Conservation (phyloP, 495 filamentous ascomycete genomes). For the Hypomontagnella submonticulosa region DNA sequence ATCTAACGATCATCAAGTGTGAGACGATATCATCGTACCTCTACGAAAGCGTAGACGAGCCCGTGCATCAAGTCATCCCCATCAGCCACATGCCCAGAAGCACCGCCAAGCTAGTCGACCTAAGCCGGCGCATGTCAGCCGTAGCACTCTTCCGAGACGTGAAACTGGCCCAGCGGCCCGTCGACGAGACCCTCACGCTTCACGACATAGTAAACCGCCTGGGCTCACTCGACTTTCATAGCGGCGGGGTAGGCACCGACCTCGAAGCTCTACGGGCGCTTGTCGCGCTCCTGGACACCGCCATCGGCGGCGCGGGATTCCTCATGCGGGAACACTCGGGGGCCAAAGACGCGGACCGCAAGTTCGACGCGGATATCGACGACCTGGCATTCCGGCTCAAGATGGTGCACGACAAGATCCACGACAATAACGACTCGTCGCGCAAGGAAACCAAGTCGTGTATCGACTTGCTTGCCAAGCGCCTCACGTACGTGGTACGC, state of each 20-base stretch:
- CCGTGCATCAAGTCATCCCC: slow-evolving; percentile 66
- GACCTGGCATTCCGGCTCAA: slow-evolving; percentile 70
- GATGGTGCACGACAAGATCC: slow-evolving; percentile 73
- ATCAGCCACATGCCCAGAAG: slow-evolving; percentile 68
- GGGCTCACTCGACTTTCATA: slow-evolving; percentile 55
- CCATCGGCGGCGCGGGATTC: slow-evolving; percentile 70
- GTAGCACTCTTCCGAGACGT: slow-evolving; percentile 71
- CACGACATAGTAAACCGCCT: slow-evolving; percentile 63
- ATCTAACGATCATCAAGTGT: slow-evolving; percentile 55
- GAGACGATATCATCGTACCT: slow-evolving; percentile 64
- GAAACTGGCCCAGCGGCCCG: slow-evolving; percentile 55
- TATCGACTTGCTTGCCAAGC: slow-evolving; percentile 75
- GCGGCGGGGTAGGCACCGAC: slow-evolving; percentile 62
- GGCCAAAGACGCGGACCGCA: slow-evolving; percentile 54
- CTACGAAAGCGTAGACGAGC: slow-evolving; percentile 60
- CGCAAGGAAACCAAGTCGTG: slow-evolving; percentile 78
- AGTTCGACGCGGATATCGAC: slow-evolving; percentile 78
- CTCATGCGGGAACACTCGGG: slow-evolving; percentile 28
- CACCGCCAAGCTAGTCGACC: slow-evolving; percentile 64
- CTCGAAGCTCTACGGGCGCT: slow-evolving; percentile 73
- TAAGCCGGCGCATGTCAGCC: slow-evolving; percentile 78
- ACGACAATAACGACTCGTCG: slow-evolving; percentile 77
- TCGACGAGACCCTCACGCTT: slow-evolving; percentile 62
- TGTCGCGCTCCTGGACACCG: slow-evolving; percentile 74
- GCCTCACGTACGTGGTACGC: slow-evolving; percentile 75